Evolutionary conservation across 179 eudicot genomes (phyloP), one percentile per base, ranked within the genome.

Genomic region (Spinacia oleracea): DNA sequence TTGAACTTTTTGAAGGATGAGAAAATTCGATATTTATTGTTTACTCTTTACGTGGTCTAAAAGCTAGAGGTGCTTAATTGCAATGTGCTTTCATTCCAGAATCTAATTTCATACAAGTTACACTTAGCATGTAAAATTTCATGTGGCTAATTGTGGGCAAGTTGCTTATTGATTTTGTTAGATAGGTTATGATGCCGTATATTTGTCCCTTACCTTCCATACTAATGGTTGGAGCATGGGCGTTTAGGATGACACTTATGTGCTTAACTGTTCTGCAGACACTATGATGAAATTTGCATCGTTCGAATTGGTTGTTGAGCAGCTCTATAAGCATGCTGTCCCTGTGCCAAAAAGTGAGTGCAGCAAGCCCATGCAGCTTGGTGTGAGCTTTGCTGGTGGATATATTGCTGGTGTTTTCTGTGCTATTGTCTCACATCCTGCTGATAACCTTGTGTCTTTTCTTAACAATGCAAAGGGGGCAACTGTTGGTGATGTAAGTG

Each of bases 241-340:
- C 11, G 21, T 48, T 48, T 14, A 8, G 6, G 12, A 35, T 66
- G 10, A 23, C 55, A 70, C 34, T 70, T 29, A 72, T 32, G 27
- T 20, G 40, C 16, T 31, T 31, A 23, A 51, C 3, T 43, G 43
- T 29, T 68, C 16, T 89, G 78, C 90, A 94, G 98, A 94, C 85
- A 94, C 97, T 9, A 94, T 94, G 98, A 94, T 94, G 97, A 94
- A 94, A 69, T 94, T 94, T 84, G 85, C 98, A 69, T 81, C 97
- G 45, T 94, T 90, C 74, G 98, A 94, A 88, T 87, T 75, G 31
- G 90, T 89, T 18, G 97, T 94, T 69, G 98, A 94, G 86, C 64
- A 72, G 14, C 20, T 90, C 9, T 94, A 94, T 88, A 91, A 91
- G 81, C 65, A 93, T 71, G 92, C 73, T 46, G 84, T 94, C 78